Conservation (phyloP, 2,329 filamentous ascomycete genomes). For the Epichloe festucae region DNA sequence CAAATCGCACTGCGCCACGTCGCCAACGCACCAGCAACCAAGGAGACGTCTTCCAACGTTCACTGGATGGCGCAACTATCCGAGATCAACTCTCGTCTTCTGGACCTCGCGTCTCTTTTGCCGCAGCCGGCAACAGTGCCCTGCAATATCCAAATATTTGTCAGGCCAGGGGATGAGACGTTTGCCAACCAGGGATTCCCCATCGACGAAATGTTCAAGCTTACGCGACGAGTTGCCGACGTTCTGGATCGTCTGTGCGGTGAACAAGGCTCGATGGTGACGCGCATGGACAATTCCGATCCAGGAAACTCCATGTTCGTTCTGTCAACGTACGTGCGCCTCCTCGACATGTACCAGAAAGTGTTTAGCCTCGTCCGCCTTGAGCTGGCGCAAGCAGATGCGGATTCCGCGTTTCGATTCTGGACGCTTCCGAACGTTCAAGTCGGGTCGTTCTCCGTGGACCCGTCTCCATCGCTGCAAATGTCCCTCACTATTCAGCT, state of each 20-base stretch:
- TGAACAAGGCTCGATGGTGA: slow-evolving; percentile 3
- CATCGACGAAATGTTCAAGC: slow-evolving; percentile 27
- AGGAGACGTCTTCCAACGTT: slow-evolving; percentile 11
- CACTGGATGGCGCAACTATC: slow-evolving; percentile 28
- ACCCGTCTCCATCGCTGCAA: slow-evolving; percentile 26
- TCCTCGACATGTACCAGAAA: slow-evolving; percentile 28
- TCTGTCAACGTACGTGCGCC: slow-evolving; percentile 24
- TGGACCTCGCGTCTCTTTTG: slow-evolving; percentile 23
- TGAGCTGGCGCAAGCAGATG: slow-evolving; percentile 18
- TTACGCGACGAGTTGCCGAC: slow-evolving; percentile 24
- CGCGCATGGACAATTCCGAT: slow-evolving; percentile 17
- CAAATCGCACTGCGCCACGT: slow-evolving; percentile 20
- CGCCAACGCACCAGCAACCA: slow-evolving; percentile 9
- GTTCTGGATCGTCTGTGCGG: slow-evolving; percentile 17
- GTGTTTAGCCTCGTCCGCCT: slow-evolving; percentile 24
- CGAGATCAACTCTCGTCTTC: slow-evolving; percentile 24
- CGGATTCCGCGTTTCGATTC: slow-evolving; percentile 17
- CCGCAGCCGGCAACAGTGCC: slow-evolving; percentile 15
- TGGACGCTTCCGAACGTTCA: slow-evolving; percentile 29
- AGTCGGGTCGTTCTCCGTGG: slow-evolving; percentile 27
- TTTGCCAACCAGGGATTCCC: slow-evolving; percentile 20
- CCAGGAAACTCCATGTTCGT: slow-evolving; percentile 26
- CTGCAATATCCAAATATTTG: slow-evolving; percentile 8
- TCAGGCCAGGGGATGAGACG: slow-evolving; percentile 8
- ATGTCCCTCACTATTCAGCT: slow-evolving; percentile 29